These are phyloP conservation scores for Quercus phellos DNA, from an alignment of 331 rosid genomes.

Conservation along the genomic window DNA sequence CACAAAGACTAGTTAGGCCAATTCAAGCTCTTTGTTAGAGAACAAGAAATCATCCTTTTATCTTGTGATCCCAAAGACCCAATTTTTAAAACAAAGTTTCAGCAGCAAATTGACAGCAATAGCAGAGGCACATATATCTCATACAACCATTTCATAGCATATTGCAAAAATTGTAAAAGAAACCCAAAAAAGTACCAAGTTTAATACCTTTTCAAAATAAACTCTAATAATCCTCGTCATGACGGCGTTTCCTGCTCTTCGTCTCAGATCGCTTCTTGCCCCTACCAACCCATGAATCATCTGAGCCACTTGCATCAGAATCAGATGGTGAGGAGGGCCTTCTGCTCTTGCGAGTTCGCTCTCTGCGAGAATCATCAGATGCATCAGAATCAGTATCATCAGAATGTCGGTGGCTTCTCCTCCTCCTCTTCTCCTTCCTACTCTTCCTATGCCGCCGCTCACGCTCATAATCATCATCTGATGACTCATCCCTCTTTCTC, in stretches of 20 bases:
- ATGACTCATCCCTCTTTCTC: conserved; percentile 60
- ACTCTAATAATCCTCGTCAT: conserved; percentile 36
- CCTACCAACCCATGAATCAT: conserved; percentile 52
- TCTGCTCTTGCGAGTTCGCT: conserved; percentile 51
- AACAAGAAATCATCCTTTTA: not conserved
- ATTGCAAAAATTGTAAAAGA: not conserved
- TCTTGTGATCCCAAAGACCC: not conserved
- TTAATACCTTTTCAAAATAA: not conserved
- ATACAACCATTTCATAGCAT: not conserved
- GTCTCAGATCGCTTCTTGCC: conserved; percentile 57
- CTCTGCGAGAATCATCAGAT: conserved; percentile 46
- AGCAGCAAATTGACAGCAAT: conserved; percentile 4
- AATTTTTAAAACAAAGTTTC: not conserved
- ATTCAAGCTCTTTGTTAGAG: not conserved
- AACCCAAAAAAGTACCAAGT: not conserved
- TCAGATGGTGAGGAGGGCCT: conserved; percentile 44
- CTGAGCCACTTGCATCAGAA: conserved; percentile 41
- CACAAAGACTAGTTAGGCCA: not conserved
- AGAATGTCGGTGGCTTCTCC: conserved; percentile 57
- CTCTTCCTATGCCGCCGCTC: conserved; percentile 49
- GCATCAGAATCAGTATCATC: conserved; percentile 65
- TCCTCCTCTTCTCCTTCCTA: conserved; percentile 67
- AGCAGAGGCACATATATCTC: not conserved
- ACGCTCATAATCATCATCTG: conserved; percentile 50
- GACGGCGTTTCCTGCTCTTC: conserved; percentile 42